A percentile compares a stretch with the other conserved stretches of the same genome.
Evolutionary conservation across 164 flowering plant genomes (phyloP).

Genomic region (Platanus orientalis): DNA sequence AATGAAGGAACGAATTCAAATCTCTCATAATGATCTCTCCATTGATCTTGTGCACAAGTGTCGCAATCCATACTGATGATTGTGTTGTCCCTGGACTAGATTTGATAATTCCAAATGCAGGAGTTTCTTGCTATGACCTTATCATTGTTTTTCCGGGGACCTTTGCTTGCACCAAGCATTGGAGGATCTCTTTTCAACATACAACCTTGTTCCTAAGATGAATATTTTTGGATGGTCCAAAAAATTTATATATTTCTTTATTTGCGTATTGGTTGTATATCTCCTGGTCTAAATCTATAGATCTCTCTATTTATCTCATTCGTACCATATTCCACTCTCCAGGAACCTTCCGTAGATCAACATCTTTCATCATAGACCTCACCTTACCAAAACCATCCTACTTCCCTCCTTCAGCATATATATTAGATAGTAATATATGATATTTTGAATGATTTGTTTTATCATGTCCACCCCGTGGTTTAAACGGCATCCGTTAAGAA

Average conservation of each 20-base stretch:
- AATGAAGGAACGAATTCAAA: no score
- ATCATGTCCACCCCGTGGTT: slow-evolving; percentile 58
- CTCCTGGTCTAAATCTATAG: slow-evolving; percentile 39
- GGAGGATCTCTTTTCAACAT: slow-evolving; percentile 7
- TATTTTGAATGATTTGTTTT: slow-evolving; percentile 53
- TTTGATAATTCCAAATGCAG: slow-evolving; percentile 30
- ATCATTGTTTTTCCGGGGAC: slow-evolving; percentile 7
- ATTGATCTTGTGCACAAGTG: slow-evolving; percentile 20
- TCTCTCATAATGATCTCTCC: slow-evolving; percentile 22
- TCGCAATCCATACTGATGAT: slow-evolving; percentile 22
- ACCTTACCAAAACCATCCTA: slow-evolving; percentile 47
- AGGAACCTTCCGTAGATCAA: slow-evolving; percentile 49
- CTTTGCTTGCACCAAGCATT: not conserved
- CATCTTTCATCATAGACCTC: slow-evolving; percentile 48
- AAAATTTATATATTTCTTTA: slow-evolving; percentile 22
- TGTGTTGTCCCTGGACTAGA: slow-evolving; percentile 22
- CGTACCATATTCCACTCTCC: slow-evolving; percentile 65
- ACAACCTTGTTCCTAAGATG: slow-evolving; percentile 22
- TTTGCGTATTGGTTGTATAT: slow-evolving; percentile 26
- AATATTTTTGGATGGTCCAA: slow-evolving; percentile 22
- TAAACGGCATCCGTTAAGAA: slow-evolving; percentile 72
- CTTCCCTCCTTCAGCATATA: slow-evolving; percentile 65
- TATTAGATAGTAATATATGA: slow-evolving; percentile 52
- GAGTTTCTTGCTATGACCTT: slow-evolving; percentile 27
- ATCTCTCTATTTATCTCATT: slow-evolving; percentile 38